Conservation (phyloP, 1,139 yeast genomes). For the Saccharomycopsis hybrid region DNA sequence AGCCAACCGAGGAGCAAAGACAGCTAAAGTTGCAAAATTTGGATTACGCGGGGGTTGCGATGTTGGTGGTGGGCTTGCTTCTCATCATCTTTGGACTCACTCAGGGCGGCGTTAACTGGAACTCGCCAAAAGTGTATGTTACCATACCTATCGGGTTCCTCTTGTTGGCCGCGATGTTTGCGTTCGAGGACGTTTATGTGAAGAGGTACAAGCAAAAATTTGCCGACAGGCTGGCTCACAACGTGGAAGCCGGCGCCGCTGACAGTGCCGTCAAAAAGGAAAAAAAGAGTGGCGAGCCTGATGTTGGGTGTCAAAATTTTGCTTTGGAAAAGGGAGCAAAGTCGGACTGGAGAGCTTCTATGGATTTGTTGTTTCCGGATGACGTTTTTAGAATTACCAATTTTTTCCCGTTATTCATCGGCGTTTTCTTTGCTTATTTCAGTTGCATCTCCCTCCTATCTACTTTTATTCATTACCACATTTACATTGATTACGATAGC, state of each 20-base stretch:
- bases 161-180: constrained; percentile 23
- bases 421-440: constrained; percentile 20
- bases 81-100: constrained; percentile 28
- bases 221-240: constrained; percentile 5
- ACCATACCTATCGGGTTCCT: constrained; percentile 27
- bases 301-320: too few relatives aligned
- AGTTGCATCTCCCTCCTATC: constrained; percentile 21
- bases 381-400: constrained; percentile 12
- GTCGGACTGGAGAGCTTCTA: constrained; percentile 9
- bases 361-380: constrained; percentile 14
- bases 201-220: constrained; percentile 1
- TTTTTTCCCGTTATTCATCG: constrained; percentile 7
- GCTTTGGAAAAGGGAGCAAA: too few relatives aligned
- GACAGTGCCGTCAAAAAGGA: neutral
- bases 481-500: constrained; percentile 22
- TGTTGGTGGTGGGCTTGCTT: constrained; percentile 28
- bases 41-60: constrained; percentile 27
- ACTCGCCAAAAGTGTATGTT: constrained; percentile 25
- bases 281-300: neutral
- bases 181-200: constrained; percentile 22
- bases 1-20: constrained; percentile 25
- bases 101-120: constrained; percentile 27
- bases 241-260: neutral
- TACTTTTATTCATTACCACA: constrained; percentile 18
- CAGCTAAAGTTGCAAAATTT: constrained; percentile 24